Percentiles rank a stretch among this genome's conserved stretches.
Evolutionary conservation across 78 protist genomes (phyloP).

Genomic region (Speleostelium caveatum): DNA sequence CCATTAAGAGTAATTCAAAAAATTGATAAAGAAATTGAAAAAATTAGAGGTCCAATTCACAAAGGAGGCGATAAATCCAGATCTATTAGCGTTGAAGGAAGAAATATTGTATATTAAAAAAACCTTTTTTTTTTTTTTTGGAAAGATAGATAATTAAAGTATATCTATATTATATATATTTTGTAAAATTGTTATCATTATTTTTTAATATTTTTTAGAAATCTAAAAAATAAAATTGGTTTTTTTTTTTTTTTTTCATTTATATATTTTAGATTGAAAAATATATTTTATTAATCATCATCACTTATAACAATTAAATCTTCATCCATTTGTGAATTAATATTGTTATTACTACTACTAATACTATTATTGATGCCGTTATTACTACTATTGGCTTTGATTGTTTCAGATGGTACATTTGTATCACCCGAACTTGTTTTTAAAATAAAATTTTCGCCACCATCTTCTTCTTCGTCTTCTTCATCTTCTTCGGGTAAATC

Average conservation of each 20-base stretch:
- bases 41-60: conserved; percentile 14
- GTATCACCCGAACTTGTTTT: neutral
- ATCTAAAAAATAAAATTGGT: neutral
- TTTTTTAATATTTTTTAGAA: neutral
- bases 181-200: too few species aligned
- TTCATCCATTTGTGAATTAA: neutral
- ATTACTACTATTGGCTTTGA: neutral
- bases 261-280: neutral
- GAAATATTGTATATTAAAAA: neutral
- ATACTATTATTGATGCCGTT: neutral
- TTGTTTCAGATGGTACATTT: neutral
- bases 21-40: conserved; percentile 64
- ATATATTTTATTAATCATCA: neutral
- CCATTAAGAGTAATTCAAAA: conserved; percentile 30
- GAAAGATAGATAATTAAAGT: neutral
- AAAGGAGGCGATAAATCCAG: conserved; percentile 46
- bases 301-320: neutral
- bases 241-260: neutral
- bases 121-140: neutral
- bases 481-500: neutral
- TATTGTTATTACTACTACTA: too few species aligned
- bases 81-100: conserved; percentile 52
- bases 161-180: too few species aligned
- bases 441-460: neutral
- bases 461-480: neutral